These are phyloP conservation scores for Aspergillus bombycis DNA, from an alignment of 2,329 filamentous ascomycete genomes.

Conservation along the genomic window DNA sequence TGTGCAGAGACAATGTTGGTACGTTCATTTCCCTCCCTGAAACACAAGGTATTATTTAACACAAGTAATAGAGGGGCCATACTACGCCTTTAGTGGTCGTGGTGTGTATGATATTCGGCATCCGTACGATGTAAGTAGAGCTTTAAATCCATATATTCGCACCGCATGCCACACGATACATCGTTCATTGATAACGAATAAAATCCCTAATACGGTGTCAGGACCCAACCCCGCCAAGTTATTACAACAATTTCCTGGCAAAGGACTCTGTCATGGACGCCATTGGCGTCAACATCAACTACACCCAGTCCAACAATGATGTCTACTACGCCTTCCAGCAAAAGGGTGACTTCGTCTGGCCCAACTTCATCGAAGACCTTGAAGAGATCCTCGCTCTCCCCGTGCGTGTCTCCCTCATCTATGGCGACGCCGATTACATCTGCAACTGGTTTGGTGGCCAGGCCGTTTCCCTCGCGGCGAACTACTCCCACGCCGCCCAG, in stretches of 20 bases:
- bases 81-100: slow-evolving; percentile 57
- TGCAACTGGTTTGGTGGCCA: slow-evolving; percentile 72
- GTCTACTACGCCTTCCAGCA: slow-evolving; percentile 54
- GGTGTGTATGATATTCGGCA: slow-evolving; percentile 66
- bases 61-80: slow-evolving; percentile 50
- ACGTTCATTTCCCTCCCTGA: slow-evolving; percentile 17
- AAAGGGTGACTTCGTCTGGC: slow-evolving; percentile 65
- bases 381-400: slow-evolving; percentile 63
- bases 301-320: slow-evolving; percentile 49
- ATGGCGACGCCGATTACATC: slow-evolving; percentile 63
- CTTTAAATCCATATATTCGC: not conserved
- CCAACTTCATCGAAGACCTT: slow-evolving; percentile 62
- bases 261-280: slow-evolving; percentile 59
- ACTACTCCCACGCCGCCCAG: slow-evolving; percentile 52
- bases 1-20: slow-evolving; percentile 61
- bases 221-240: slow-evolving; percentile 66
- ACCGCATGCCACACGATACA: not conserved
- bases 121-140: slow-evolving; percentile 37
- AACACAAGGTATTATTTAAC: not conserved
- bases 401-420: slow-evolving; percentile 71
- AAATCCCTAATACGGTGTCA: slow-evolving; percentile 12
- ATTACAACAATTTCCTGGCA: slow-evolving; percentile 68
- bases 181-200: slow-evolving; percentile 28
- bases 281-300: slow-evolving; percentile 67
- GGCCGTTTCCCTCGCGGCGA: slow-evolving; percentile 66